Evolutionary conservation across 805 yeast genomes (phyloP).

Genomic region (Yarrowia osloensis): DNA sequence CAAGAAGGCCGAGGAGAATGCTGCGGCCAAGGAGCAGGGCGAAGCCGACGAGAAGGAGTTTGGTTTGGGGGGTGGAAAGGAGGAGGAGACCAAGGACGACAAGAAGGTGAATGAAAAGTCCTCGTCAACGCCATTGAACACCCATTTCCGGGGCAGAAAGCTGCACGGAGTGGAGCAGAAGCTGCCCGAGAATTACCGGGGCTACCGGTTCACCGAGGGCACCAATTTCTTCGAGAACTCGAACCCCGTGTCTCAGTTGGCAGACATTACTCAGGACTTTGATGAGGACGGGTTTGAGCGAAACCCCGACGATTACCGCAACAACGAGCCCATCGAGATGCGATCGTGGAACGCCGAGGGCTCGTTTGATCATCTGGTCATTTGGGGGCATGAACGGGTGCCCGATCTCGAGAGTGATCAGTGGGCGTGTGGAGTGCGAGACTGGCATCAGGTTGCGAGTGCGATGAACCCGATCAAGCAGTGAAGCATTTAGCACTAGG

Average conservation of each 20-base stretch:
- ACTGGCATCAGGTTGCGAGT: slow-evolving; percentile 36
- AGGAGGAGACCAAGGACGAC: background rate
- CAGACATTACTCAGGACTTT: slow-evolving; percentile 31
- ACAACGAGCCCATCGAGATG: slow-evolving; percentile 20
- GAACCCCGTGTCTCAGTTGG: slow-evolving; percentile 25
- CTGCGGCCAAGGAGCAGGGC: background rate
- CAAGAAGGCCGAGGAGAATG: background rate
- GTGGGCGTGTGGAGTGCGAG: slow-evolving; percentile 38
- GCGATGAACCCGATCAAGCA: slow-evolving; percentile 31
- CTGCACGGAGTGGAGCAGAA: slow-evolving; percentile 28
- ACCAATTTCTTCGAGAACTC: slow-evolving; percentile 5
- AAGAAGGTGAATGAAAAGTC: background rate
- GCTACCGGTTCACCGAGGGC: slow-evolving; percentile 31
- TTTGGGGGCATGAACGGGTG: slow-evolving; percentile 39
- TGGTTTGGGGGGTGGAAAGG: background rate
- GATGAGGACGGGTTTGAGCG: slow-evolving; percentile 25
- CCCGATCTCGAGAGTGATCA: slow-evolving; percentile 37
- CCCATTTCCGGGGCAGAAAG: slow-evolving; percentile 9
- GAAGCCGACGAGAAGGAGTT: background rate
- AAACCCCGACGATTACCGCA: slow-evolving; percentile 15
- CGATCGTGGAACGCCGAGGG: slow-evolving; percentile 24
- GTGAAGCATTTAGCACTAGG: background rate
- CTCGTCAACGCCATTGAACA: background rate
- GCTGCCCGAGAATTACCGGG: slow-evolving; percentile 34
- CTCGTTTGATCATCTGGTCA: slow-evolving; percentile 33